Evolutionary conservation across 2,329 filamentous ascomycete species (phyloP), one percentile per base, ranked within the genome.

Genomic region (Pseudogymnoascus sp.): DNA sequence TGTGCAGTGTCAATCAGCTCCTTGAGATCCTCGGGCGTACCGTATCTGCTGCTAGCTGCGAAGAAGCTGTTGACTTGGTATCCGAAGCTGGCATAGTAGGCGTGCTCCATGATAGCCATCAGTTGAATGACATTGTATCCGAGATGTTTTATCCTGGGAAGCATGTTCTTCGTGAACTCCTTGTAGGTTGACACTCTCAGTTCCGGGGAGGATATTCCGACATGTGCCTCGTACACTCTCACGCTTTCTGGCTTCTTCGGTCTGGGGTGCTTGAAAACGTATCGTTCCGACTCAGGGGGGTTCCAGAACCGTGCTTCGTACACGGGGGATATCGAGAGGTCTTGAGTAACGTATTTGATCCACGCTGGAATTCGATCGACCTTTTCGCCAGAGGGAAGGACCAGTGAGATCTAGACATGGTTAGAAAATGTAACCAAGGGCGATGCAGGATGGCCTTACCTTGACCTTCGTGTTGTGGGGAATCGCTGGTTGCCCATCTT

Each of bases 11-110:
- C 94, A 65, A 99, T 90, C 57, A 99, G 82, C 79, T 97, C 93
- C 75, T 96, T 99, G 67, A 99, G 79, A 37, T 97, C 94, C 70
- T 99, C 94, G 0, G 94, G 94, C 0, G 87, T 83, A 41, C 94
- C 94, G 71, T 96, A 99, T 64, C 94, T 87, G 74, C 93, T 97
- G 75, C 92, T 97, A 11, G 93, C 92, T 28, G 94, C 94, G 70
- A 97, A 99, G 80, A 99, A 99, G 75, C 89, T 97, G 79, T 97
- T 99, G 76, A 99, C 85, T 75, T 99, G 94, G 74, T 99, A 99
- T 54, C 94, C 94, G 70, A 99, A 99, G 71, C 93, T 97, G 69
- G 94, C 94, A 73, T 99, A 99, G 80, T 99, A 99, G 58, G 94
- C 94, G 75, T 99, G 94, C 73, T 99, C 94, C 93, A 99, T 99